Conservation (phyloP, 495 filamentous ascomycete species). For the Penicillium alfredii region DNA sequence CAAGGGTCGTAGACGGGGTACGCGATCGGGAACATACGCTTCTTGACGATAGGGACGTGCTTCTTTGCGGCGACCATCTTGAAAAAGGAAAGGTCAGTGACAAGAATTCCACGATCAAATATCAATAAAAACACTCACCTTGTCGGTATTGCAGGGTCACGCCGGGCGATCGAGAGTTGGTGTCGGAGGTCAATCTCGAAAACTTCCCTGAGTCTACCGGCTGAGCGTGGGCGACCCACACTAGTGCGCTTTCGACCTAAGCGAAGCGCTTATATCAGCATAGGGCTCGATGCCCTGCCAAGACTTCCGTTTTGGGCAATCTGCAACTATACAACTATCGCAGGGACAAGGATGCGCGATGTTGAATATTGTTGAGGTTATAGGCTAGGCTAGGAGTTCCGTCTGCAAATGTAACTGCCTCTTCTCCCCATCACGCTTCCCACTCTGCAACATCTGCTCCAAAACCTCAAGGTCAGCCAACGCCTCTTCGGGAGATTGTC, state of each 20-base stretch:
- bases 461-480: conserved; percentile 64
- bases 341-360: no score
- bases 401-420: background rate
- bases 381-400: no score
- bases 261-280: conserved; percentile 31
- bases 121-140: conserved; percentile 29
- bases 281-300: conserved; percentile 27
- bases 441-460: conserved; percentile 60
- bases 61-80: conserved; percentile 99
- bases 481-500: conserved; percentile 60
- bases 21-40: conserved; percentile 65
- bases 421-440: conserved; percentile 49
- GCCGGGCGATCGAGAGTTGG: conserved; percentile 46
- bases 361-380: no score
- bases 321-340: conserved; percentile 1
- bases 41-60: conserved; percentile 99
- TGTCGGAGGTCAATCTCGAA: conserved; percentile 42
- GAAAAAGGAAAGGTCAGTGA: conserved; percentile 11
- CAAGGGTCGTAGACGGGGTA: conserved; percentile 8
- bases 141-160: conserved; percentile 41
- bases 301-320: conserved; percentile 15
- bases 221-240: conserved; percentile 31
- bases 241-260: conserved; percentile 38
- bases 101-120: conserved; percentile 2
- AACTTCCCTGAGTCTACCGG: conserved; percentile 34